phyloP scores from a whole-genome alignment of 1,284 basidiomycete species.

The Leccinum subrobustum region DNA sequence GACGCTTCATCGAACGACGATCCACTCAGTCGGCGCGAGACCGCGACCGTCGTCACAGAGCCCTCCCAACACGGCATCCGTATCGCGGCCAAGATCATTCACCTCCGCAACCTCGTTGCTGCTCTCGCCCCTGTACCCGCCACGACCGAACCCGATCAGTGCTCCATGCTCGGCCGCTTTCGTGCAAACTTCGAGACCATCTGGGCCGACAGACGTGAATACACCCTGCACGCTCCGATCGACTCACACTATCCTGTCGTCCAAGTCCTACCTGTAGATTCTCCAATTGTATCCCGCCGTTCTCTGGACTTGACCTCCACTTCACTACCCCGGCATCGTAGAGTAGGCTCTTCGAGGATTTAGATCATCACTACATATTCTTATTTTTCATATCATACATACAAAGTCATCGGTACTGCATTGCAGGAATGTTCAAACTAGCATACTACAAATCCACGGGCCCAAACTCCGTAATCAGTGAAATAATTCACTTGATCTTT shows the following conservation, averaged over 20 bases:
- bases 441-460: not conserved
- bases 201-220: conserved; percentile 21
- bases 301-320: conserved; percentile 12
- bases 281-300: conserved; percentile 3
- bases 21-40: not conserved
- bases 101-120: conserved; percentile 21
- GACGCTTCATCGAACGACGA: conserved; percentile 3
- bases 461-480: not conserved
- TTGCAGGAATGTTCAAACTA: not conserved
- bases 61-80: conserved; percentile 16
- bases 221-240: conserved; percentile 1
- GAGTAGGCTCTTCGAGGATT: conserved; percentile 26
- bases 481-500: not conserved
- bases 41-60: not conserved
- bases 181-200: conserved; percentile 21
- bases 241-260: conserved; percentile 3
- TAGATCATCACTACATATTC: conserved; percentile 6
- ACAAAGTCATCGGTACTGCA: not conserved
- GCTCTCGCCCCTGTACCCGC: conserved; percentile 26
- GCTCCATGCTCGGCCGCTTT: conserved; percentile 21
- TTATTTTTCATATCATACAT: not conserved
- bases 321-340: conserved; percentile 19
- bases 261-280: conserved; percentile 1
- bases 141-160: conserved; percentile 21
- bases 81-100: conserved; percentile 25